phyloP scores from a whole-genome alignment of 805 yeast genomes.

The Nadsonia fulvescens region DNA sequence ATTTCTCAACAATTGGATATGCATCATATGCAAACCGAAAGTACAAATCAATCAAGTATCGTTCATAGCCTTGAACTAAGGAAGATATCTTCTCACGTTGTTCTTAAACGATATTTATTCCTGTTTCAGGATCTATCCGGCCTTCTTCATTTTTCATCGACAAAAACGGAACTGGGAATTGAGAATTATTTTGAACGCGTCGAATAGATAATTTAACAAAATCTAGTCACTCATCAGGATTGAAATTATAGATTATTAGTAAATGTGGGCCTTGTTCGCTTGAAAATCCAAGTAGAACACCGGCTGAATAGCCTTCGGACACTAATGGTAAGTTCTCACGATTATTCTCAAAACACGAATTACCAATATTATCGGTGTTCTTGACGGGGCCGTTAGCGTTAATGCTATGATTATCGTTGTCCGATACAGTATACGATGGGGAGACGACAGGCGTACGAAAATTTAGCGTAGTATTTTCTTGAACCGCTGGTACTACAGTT shows the following conservation, averaged over 20 bases:
- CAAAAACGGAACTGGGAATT: slow-evolving; percentile 14
- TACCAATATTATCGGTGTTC: too few species aligned
- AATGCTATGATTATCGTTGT: too few species aligned
- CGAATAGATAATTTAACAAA: slow-evolving; percentile 17
- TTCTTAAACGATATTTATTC: slow-evolving; percentile 3
- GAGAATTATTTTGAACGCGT: slow-evolving; percentile 9
- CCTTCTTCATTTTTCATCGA: slow-evolving; percentile 11
- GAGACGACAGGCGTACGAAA: too few species aligned
- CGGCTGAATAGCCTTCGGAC: slow-evolving; percentile 13
- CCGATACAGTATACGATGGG: too few species aligned
- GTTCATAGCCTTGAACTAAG: not conserved
- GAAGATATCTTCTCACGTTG: slow-evolving; percentile 4
- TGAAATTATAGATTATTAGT: slow-evolving; percentile 12
- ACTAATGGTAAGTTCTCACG: too few species aligned
- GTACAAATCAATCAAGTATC: slow-evolving; percentile 15
- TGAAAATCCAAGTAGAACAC: slow-evolving; percentile 15
- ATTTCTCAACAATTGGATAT: slow-evolving; percentile 19
- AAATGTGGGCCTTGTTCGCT: slow-evolving; percentile 19
- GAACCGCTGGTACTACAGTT: too few species aligned
- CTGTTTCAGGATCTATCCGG: not conserved
- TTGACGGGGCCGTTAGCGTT: too few species aligned
- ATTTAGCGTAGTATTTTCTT: too few species aligned
- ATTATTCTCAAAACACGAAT: too few species aligned
- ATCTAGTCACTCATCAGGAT: slow-evolving; percentile 8
- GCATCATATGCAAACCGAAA: slow-evolving; percentile 19